Percentiles rank a stretch among this genome's conserved stretches.
Conservation (phyloP, 768 basidiomycete genomes). For the Imleria badia region DNA sequence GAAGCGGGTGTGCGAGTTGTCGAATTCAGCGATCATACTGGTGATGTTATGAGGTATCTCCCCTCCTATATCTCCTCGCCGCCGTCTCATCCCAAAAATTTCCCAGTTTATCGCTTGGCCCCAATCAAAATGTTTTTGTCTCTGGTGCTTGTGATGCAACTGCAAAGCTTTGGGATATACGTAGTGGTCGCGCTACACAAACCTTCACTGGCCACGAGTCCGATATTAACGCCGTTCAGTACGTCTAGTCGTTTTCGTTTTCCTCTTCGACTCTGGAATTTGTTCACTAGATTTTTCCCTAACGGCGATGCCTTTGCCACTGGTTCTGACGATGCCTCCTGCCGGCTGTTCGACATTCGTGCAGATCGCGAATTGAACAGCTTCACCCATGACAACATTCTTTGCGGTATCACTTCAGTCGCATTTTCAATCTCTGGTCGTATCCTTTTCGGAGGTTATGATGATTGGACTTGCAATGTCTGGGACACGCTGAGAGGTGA, state of each 20-base stretch:
- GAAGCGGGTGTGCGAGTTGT: constrained; percentile 97
- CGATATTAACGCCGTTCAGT: constrained; percentile 99
- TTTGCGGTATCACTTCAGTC: constrained; percentile 98
- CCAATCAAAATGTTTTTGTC: constrained; percentile 95
- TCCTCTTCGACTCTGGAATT: constrained; percentile 6
- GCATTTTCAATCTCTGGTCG: constrained; percentile 98
- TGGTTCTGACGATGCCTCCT: constrained; percentile 98
- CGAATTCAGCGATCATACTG: constrained; percentile 99
- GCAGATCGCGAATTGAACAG: constrained; percentile 96
- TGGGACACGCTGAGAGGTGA: constrained; percentile 99
- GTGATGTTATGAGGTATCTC: constrained; percentile 96
- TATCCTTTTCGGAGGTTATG: constrained; percentile 97
- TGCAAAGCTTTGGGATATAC: constrained; percentile 98
- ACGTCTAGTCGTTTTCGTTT: constrained; percentile 35
- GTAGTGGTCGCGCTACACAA: constrained; percentile 95
- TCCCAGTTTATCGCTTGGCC: constrained; percentile 85
- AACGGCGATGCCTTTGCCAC: constrained; percentile 99
- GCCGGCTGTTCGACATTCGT: constrained; percentile 95
- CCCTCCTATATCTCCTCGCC: background rate
- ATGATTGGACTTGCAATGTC: constrained; percentile 99
- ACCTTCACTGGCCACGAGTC: constrained; percentile 99
- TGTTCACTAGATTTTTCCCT: constrained; percentile 84
- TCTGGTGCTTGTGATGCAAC: constrained; percentile 99
- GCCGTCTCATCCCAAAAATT: constrained; percentile 10
- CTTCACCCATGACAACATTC: constrained; percentile 97